A percentile compares a stretch with the other conserved stretches of the same genome.
These are phyloP conservation scores for Kwoniella dejecticola DNA, from an alignment of 768 basidiomycete genomes.

Conservation along the genomic window DNA sequence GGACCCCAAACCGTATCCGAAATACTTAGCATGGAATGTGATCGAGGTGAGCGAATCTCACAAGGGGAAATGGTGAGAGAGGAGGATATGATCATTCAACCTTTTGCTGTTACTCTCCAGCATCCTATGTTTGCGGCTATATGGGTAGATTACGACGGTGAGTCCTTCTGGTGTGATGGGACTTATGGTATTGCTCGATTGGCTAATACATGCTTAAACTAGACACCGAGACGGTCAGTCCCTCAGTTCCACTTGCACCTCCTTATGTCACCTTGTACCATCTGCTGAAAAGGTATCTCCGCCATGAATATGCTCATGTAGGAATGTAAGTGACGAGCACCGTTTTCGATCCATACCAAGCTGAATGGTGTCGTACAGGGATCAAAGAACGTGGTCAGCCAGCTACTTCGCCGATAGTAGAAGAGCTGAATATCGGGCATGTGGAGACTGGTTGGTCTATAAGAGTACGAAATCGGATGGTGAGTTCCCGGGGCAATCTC, in stretches of 20 bases:
- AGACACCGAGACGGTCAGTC: conserved; percentile 52
- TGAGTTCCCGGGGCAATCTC: conserved; percentile 13
- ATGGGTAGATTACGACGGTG: conserved; percentile 55
- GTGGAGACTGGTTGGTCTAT: conserved; percentile 55
- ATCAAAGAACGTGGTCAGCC: conserved; percentile 56
- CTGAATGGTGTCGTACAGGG: conserved; percentile 28
- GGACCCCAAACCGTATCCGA: conserved; percentile 55
- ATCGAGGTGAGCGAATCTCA: conserved; percentile 44
- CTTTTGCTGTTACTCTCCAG: conserved; percentile 24
- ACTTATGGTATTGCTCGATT: not conserved
- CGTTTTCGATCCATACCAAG: not conserved
- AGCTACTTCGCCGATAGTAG: conserved; percentile 54
- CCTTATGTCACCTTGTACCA: too few relatives aligned
- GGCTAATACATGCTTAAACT: not conserved
- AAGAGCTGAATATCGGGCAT: conserved; percentile 54
- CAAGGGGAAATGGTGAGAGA: not conserved
- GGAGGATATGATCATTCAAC: too few relatives aligned
- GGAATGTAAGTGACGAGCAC: conserved; percentile 39
- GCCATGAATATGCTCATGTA: not conserved
- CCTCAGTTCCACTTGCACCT: not conserved
- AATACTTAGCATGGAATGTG: conserved; percentile 51
- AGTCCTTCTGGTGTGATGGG: not conserved
- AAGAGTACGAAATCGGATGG: conserved; percentile 54
- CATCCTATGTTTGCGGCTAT: conserved; percentile 56
- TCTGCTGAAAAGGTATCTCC: not conserved